Evolutionary conservation across 169 alveolate species (phyloP).

Genomic region (Besnoitia besnoiti): DNA sequence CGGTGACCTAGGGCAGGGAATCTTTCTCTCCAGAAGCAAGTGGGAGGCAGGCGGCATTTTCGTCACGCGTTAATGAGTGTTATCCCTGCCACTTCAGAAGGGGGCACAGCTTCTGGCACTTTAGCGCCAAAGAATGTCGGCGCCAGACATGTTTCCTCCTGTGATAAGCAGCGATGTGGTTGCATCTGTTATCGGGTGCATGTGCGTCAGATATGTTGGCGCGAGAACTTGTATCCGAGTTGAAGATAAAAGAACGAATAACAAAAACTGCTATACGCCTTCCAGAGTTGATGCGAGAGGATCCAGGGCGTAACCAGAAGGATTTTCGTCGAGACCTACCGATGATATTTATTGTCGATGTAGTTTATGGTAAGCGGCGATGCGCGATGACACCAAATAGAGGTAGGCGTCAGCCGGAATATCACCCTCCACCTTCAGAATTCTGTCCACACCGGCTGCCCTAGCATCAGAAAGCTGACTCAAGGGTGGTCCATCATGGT

Average conservation of each 20-base stretch:
- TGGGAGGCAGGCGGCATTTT: too few relatives aligned
- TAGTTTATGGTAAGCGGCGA: background rate
- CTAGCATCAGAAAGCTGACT: background rate
- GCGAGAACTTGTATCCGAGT: background rate
- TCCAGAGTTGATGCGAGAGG: background rate
- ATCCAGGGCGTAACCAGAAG: background rate
- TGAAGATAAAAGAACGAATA: background rate
- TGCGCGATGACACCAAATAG: background rate
- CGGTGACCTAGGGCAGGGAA: too few relatives aligned
- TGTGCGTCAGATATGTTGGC: background rate
- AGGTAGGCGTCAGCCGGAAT: background rate
- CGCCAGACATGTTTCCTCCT: too few relatives aligned
- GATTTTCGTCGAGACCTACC: constrained; percentile 1
- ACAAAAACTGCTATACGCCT: background rate
- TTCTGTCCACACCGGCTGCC: background rate
- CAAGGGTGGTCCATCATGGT: too few relatives aligned
- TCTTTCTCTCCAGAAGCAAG: too few relatives aligned
- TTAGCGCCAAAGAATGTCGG: too few relatives aligned
- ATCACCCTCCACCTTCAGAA: background rate
- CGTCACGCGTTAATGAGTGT: too few relatives aligned
- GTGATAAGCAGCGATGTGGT: too few relatives aligned
- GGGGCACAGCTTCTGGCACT: too few relatives aligned
- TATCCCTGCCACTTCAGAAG: too few relatives aligned
- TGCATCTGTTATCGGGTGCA: background rate
- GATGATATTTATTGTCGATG: background rate